Base-by-base conservation (phyloP, 1,284 basidiomycete species). In the Apiotrichum mycotoxinovorans region DNA sequence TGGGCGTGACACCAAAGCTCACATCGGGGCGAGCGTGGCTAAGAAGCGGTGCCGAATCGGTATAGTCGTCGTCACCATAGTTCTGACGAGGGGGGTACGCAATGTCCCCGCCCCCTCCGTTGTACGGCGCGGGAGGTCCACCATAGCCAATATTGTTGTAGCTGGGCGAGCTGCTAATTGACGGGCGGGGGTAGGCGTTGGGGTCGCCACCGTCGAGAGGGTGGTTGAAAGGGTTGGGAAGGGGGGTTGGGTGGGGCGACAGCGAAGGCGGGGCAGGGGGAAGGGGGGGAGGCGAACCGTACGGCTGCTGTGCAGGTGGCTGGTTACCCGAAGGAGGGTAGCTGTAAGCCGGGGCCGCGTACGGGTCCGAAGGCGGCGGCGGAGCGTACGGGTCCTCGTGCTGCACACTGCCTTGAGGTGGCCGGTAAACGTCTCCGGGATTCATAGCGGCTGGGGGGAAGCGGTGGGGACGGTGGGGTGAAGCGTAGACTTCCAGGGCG, bases 21-120 rank as follows among this genome's bases (percentile, higher is more conserved):
- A 65, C 43, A 56, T 69, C 67, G 5, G 67, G 63, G 11, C 57
- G 54, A 17, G 69, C 70, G 42, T 72, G 70, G 4, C 61, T 27
- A 0, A 75, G 51, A 1, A 75, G 58, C 3, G 73, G 73, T 12
- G 67, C 68, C 30, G 66, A 65, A 57, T 75, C 73, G 55, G 66
- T 70, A 34, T 64, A 61, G 55, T 74, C 73, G 4, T 63, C 58
- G 11, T 66, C 62, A 15, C 33, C n/a, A 1, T 48, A 38, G 22
- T 33, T 40, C 40, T 51, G 47, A 20, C 18, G 37, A 1, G 30
- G 30, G 4, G 40, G 22, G 40, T 56, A 52, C 10, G 41, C 34
- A 12, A 49, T 33, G 27, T 35, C 25, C 1, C 8, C 30, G 30
- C 30, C 30, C 30, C 7, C 30, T 5, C 30, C 30, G 30, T 12